Base-by-base conservation (phyloP, 768 basidiomycete species). In the Lactarius quietus region DNA sequence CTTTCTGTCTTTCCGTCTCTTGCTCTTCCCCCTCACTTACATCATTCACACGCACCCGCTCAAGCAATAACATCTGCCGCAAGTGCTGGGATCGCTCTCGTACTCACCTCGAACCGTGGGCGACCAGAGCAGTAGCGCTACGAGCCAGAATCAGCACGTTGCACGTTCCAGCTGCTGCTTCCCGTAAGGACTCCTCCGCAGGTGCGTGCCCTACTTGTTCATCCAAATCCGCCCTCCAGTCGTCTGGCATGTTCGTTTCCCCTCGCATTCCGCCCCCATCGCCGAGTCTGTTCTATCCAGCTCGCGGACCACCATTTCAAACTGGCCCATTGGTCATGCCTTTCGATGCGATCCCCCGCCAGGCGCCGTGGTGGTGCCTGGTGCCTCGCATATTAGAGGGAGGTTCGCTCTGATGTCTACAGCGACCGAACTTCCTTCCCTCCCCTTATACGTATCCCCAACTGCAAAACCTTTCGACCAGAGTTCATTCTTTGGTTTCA, bases 1-100 rank as follows among this genome's bases (percentile, higher is more conserved):
- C 7, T 36, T 54, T 28, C 17, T 4, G 23, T 12, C 2, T 6
- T 14, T 9, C 6, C 45, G 4, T 12, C 12, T 15, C n/a, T 36
- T 53, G n/a, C n/a, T n/a, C 8, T 33, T 33, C 39, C 23, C 17
- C n/a, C 28, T 29, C 23, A 23, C 39, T 41, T 57, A 29, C 26
- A 35, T 39, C 14, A 33, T 29, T 31, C 36, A 14, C 55, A 45
- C 53, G 45, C 41, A 20, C 57, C 23, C 26, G 29, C 55, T 63
- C 43, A 92, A 91, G 91, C 70, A 78, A 78, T 43, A 93, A 93
- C 73, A 84, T 82, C 6, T 92, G 0, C 72, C 79, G 1, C 78
- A 84, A 82, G 63, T 93, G 92, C 76, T 93, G 91, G 92, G 76
- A 80, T 7, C 86, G 85, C 0, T 93, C 86, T 73, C 78, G 0